Conservation (phyloP, 345 rosid genomes). For the Linum tenue region DNA sequence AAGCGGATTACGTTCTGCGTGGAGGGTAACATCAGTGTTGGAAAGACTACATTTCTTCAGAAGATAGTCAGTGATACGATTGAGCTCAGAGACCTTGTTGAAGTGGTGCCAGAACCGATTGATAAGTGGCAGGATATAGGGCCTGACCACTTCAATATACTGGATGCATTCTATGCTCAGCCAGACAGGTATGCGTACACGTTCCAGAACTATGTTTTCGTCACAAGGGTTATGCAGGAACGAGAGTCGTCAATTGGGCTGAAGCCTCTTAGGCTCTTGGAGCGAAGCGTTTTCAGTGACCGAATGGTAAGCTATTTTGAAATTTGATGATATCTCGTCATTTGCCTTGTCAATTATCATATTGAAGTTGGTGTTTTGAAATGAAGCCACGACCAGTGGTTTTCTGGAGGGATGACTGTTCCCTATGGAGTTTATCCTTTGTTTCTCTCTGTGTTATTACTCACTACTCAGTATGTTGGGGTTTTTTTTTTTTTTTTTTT, state of each 20-base stretch:
- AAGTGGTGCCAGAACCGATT: slow-evolving; percentile 96
- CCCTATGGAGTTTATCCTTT: neutral
- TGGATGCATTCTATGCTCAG: slow-evolving; percentile 86
- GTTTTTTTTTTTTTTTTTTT: slow-evolving; percentile 12
- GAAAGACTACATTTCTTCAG: slow-evolving; percentile 94
- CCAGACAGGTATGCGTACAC: slow-evolving; percentile 98
- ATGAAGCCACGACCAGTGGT: no score
- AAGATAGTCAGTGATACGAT: slow-evolving; percentile 88
- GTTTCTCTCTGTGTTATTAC: neutral
- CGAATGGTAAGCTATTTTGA: slow-evolving; percentile 57
- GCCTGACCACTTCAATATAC: slow-evolving; percentile 88
- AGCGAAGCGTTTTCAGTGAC: slow-evolving; percentile 95
- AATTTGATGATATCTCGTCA: neutral
- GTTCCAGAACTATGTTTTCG: slow-evolving; percentile 97
- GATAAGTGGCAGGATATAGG: slow-evolving; percentile 96
- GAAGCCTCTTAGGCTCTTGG: slow-evolving; percentile 94
- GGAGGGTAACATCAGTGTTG: slow-evolving; percentile 96
- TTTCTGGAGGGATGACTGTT: neutral
- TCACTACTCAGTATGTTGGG: neutral
- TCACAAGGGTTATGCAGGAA: slow-evolving; percentile 90
- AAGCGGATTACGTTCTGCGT: slow-evolving; percentile 83
- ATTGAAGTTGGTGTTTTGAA: neutral
- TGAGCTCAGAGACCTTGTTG: slow-evolving; percentile 89
- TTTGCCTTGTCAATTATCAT: neutral
- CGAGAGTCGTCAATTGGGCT: slow-evolving; percentile 84